Conservation (phyloP, 768 basidiomycete genomes). For the Naematelia encephala region DNA sequence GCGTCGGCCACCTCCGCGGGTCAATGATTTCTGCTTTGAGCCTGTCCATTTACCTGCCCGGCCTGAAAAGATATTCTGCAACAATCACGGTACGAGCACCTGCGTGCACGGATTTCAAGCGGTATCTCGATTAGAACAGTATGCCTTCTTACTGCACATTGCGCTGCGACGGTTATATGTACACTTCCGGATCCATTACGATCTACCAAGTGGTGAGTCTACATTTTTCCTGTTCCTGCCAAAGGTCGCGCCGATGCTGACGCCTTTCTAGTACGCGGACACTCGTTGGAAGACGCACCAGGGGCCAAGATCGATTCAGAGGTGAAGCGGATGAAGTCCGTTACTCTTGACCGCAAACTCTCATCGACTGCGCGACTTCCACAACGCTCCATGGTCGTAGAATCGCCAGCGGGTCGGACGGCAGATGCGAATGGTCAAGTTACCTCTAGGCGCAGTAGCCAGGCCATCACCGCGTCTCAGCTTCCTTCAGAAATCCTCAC, state of each 20-base stretch:
- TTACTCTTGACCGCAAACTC: slow-evolving; percentile 89
- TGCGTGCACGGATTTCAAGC: slow-evolving; percentile 78
- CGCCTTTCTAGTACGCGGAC: slow-evolving; percentile 20
- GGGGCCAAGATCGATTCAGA: slow-evolving; percentile 58
- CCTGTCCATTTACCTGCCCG: slow-evolving; percentile 14
- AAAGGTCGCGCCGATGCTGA: slow-evolving; percentile 5
- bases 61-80: slow-evolving; percentile 63
- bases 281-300: slow-evolving; percentile 17
- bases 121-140: slow-evolving; percentile 93
- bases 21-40: slow-evolving; percentile 70
- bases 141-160: slow-evolving; percentile 93
- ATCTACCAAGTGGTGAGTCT: slow-evolving; percentile 35
- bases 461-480: slow-evolving; percentile 1
- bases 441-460: slow-evolving; percentile 29
- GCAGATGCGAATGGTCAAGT: slow-evolving; percentile 61
- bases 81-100: slow-evolving; percentile 66
- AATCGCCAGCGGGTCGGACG: slow-evolving; percentile 83
- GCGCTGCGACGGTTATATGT: slow-evolving; percentile 86
- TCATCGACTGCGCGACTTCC: slow-evolving; percentile 89
- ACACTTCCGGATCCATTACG: slow-evolving; percentile 48
- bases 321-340: slow-evolving; percentile 91
- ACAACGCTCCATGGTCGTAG: slow-evolving; percentile 90
- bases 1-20: slow-evolving; percentile 76
- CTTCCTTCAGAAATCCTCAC: slow-evolving; percentile 5
- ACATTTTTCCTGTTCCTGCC: background rate